A percentile compares a stretch with the other conserved stretches of the same genome.
These are phyloP conservation scores for Cylindrodendrum hubeiense DNA, from an alignment of 2,329 filamentous ascomycete genomes.

Conservation along the genomic window DNA sequence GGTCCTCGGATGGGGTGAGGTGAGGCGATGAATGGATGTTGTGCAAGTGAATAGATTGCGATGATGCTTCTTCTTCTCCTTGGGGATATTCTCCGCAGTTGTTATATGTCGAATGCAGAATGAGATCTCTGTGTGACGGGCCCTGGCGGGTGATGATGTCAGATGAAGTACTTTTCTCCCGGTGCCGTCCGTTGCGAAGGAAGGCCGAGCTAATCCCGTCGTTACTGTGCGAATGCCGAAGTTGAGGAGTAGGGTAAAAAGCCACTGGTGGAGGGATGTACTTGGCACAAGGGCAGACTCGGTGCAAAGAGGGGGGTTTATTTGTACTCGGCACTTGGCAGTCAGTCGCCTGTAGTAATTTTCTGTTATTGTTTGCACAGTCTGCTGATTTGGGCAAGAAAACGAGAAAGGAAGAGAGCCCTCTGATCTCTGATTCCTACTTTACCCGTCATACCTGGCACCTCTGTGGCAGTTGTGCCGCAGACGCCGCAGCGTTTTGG, in stretches of 20 bases:
- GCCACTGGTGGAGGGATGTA: neutral
- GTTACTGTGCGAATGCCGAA: conserved; percentile 31
- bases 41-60: conserved; percentile 2
- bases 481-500: conserved; percentile 23
- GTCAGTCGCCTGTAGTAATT: neutral
- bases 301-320: neutral
- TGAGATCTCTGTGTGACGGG: conserved; percentile 19
- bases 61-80: neutral
- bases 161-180: conserved; percentile 30
- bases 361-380: neutral
- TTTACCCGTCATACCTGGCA: conserved; percentile 13
- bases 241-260: neutral
- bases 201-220: conserved; percentile 49
- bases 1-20: neutral
- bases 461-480: conserved; percentile 14
- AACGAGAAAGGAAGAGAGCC: neutral
- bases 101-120: neutral
- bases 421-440: conserved; percentile 16
- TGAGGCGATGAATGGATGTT: conserved; percentile 1
- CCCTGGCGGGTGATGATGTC: conserved; percentile 38
- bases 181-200: conserved; percentile 35
- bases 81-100: conserved; percentile 3
- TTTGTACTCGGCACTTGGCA: conserved; percentile 10
- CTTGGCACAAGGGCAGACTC: neutral
- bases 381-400: conserved; percentile 10